Evolutionary conservation across 202 grass and related monocot genomes (phyloP).

Genomic region (Zoysia matrella): DNA sequence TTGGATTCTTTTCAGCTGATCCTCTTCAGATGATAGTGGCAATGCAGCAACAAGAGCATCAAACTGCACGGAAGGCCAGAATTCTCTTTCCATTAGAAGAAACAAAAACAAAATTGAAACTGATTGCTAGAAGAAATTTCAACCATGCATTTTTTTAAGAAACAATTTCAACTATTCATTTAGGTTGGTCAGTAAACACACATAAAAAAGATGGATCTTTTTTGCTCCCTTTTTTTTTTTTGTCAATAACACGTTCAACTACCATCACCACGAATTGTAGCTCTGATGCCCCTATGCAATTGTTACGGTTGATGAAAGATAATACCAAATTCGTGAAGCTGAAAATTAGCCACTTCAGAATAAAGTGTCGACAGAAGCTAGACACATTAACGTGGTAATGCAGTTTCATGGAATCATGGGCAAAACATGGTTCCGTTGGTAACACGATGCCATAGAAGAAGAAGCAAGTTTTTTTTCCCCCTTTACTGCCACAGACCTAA

Average conservation of each 20-base stretch:
- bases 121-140: neutral
- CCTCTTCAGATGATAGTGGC: conserved; percentile 78
- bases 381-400: neutral
- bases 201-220: neutral
- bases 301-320: neutral
- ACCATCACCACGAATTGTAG: neutral
- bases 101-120: neutral
- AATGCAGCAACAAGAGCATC: conserved; percentile 81
- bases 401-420: neutral
- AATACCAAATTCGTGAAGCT: neutral
- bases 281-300: neutral
- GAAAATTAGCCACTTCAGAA: neutral
- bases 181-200: too few species aligned
- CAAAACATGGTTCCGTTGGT: neutral
- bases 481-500: neutral
- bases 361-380: neutral
- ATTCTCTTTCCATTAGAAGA: conserved; percentile 9
- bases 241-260: neutral
- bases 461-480: neutral
- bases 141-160: too few species aligned
- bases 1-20: conserved; percentile 58
- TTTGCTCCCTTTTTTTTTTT: too few species aligned
- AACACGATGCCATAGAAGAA: neutral
- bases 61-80: conserved; percentile 59
- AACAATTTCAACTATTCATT: neutral